These are phyloP conservation scores for Botryobasidium botryosum DNA, from an alignment of 768 basidiomycete species.

Conservation along the genomic window DNA sequence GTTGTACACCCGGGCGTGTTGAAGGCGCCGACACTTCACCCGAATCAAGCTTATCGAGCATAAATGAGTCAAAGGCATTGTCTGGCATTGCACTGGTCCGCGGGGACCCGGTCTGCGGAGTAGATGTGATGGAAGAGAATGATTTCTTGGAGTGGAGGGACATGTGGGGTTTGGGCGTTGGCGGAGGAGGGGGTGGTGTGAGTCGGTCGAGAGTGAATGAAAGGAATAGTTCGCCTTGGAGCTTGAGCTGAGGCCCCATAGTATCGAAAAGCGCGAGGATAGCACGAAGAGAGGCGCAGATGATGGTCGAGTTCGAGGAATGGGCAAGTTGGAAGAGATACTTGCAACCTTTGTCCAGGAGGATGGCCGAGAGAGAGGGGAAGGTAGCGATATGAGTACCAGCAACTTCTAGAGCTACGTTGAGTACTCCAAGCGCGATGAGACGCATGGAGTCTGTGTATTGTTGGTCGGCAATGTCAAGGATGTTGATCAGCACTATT, in stretches of 20 bases:
- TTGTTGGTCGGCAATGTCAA: constrained; percentile 86
- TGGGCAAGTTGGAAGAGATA: constrained; percentile 93
- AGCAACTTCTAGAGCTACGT: constrained; percentile 72
- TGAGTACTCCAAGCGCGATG: constrained; percentile 72
- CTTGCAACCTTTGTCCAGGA: constrained; percentile 85
- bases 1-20: constrained; percentile 43
- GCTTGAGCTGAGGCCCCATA: constrained; percentile 69
- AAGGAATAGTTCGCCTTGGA: constrained; percentile 90
- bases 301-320: constrained; percentile 66
- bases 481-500: constrained; percentile 83
- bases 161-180: constrained; percentile 15
- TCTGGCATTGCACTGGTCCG: background rate
- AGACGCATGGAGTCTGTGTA: constrained; percentile 94
- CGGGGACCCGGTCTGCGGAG: background rate
- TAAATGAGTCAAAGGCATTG: too few relatives aligned
- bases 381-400: constrained; percentile 61
- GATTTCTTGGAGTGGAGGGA: background rate
- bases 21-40: constrained; percentile 14
- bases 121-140: background rate
- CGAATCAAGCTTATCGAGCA: too few relatives aligned
- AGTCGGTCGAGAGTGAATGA: constrained; percentile 88
- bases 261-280: constrained; percentile 80
- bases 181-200: constrained; percentile 33
- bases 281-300: constrained; percentile 66
- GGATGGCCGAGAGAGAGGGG: constrained; percentile 55